These are phyloP conservation scores for Colletotrichum viniferum DNA, from an alignment of 2,329 filamentous ascomycete species.

Conservation along the genomic window DNA sequence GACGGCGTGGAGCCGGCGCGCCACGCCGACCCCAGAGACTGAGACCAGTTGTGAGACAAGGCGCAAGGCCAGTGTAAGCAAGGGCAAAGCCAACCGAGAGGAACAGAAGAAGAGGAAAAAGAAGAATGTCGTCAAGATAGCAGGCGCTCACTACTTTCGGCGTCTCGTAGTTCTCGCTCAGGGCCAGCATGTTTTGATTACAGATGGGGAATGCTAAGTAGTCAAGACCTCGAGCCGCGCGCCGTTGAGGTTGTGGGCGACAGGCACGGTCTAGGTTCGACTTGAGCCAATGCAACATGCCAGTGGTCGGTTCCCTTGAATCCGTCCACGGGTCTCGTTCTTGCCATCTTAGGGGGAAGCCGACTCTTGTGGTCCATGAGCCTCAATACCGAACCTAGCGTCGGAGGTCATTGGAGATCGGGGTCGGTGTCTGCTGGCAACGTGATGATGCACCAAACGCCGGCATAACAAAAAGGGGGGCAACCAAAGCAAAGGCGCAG, in stretches of 20 bases:
- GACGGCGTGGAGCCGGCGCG: constrained; percentile 9
- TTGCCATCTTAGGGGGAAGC: background rate
- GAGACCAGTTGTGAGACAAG: background rate
- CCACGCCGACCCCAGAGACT: background rate
- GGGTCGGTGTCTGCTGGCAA: background rate
- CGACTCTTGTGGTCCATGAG: background rate
- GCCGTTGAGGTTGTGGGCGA: background rate
- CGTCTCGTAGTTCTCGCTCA: background rate
- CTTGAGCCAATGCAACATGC: background rate
- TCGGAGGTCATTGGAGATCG: background rate
- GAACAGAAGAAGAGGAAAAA: background rate
- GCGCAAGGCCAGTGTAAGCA: background rate
- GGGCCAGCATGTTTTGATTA: background rate
- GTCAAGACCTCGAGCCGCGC: background rate
- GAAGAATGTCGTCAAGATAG: background rate
- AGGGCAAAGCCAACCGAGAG: background rate
- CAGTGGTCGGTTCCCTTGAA: background rate
- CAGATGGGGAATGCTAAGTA: background rate
- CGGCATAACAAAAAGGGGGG: background rate
- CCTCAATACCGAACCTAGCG: background rate
- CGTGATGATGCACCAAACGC: background rate
- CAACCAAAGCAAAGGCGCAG: background rate
- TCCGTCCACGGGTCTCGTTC: background rate
- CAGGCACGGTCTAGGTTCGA: background rate
- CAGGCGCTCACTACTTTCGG: background rate